Conservation (phyloP, 1,284 basidiomycete species). For the Trametes pubescens region DNA sequence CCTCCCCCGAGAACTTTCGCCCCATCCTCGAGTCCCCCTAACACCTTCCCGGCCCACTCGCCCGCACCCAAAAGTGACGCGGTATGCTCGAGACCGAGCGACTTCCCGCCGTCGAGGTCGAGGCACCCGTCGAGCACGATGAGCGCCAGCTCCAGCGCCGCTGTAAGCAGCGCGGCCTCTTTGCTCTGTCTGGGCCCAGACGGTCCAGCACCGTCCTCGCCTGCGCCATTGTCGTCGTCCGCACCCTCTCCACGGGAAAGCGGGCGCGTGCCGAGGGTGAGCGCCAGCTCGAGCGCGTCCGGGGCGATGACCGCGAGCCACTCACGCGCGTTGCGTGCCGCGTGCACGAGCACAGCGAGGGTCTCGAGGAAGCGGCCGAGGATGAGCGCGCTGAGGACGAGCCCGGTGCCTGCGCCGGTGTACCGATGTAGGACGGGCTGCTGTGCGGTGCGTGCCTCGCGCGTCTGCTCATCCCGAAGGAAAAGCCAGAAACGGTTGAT, state of each 20-base stretch:
- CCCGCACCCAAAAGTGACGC: slow-evolving; percentile 74
- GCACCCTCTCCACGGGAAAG: slow-evolving; percentile 57
- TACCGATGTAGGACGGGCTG: slow-evolving; percentile 60
- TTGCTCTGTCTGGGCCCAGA: slow-evolving; percentile 44
- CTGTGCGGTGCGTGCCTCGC: slow-evolving; percentile 72
- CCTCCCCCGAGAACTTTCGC: slow-evolving; percentile 68
- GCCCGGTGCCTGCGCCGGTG: slow-evolving; percentile 77
- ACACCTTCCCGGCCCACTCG: slow-evolving; percentile 84
- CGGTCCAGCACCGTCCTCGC: slow-evolving; percentile 33
- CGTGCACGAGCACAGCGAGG: slow-evolving; percentile 83
- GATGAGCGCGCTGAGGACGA: slow-evolving; percentile 80
- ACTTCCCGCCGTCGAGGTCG: slow-evolving; percentile 79
- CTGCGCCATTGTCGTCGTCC: slow-evolving; percentile 53
- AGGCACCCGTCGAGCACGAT: slow-evolving; percentile 79
- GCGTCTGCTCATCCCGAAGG: slow-evolving; percentile 80
- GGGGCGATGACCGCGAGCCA: slow-evolving; percentile 86
- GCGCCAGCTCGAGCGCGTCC: slow-evolving; percentile 81
- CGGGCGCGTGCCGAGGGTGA: slow-evolving; percentile 78
- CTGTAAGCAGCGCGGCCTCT: slow-evolving; percentile 76
- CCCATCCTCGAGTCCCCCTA: slow-evolving; percentile 73
- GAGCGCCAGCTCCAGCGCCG: slow-evolving; percentile 81
- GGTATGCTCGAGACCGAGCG: slow-evolving; percentile 79
- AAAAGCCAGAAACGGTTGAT: slow-evolving; percentile 93
- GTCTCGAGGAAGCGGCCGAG: slow-evolving; percentile 81
- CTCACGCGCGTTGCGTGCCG: slow-evolving; percentile 78